Base-by-base conservation (phyloP, 495 filamentous ascomycete species). In the Cercophora scortea region DNA sequence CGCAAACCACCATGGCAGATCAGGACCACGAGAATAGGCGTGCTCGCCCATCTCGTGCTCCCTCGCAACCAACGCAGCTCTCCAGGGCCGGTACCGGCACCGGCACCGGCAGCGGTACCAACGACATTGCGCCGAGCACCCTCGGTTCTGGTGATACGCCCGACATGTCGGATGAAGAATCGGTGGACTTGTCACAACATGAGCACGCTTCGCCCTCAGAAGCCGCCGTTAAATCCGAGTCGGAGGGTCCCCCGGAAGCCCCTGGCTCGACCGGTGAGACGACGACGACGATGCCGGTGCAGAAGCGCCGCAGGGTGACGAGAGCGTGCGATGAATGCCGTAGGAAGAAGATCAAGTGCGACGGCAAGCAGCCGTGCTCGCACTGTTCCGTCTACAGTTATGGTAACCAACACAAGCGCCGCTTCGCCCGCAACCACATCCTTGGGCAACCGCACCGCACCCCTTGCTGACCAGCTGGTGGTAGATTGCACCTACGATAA, bases 341-440 rank as follows among this genome's bases (percentile, higher is more conserved):
- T 45, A 78, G 93, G 59, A 98, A 98, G 71, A 98, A 98, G 70
- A 96, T 97, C 67, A 98, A 96, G 69, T 97, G 92, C 62, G 92
- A 96, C 64, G 93, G 93, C 52, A 95, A 95, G 71, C 90, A 96
- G 68, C 94, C 93, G 8, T 98, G 93, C 68, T 95, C 93, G 2
- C 93, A 96, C 68, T 98, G 93, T 70, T 94, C 90, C 7, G 89
- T 96, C 38, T 97, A 98, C 70, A 95, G 88, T 68, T 98, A 97
- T 75, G 93, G 93, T 98, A 79, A 70, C 80, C 96, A 79, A 70
- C 80, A 68, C 42, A 49, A 45, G 40, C 52, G 17, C 41, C 42
- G 42, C 25, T 47, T 48, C 32, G 16, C 16, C 45, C 12, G 17
- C 45, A 15, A 34, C 19, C 46, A 50, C 12, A 7, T 41, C 45